A percentile compares a stretch with the other conserved stretches of the same genome.
Conservation (phyloP, 2,329 filamentous ascomycete species). For the Aureobasidium subglaciale region DNA sequence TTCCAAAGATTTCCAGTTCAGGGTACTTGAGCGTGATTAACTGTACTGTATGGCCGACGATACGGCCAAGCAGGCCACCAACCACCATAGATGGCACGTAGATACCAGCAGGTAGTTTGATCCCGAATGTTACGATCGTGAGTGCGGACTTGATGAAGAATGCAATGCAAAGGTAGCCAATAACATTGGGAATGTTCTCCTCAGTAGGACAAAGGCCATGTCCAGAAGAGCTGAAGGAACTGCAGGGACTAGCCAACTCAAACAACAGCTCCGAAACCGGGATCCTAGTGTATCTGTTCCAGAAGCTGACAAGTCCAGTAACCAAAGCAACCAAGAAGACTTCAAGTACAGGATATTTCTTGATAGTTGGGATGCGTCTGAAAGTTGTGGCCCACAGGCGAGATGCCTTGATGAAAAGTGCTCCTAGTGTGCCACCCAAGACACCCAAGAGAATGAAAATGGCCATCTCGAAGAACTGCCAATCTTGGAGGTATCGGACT, state of each 20-base stretch:
- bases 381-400: conserved; percentile 85
- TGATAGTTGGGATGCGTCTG: conserved; percentile 71
- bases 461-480: conserved; percentile 85
- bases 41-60: conserved; percentile 80
- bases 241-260: conserved; percentile 83
- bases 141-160: conserved; percentile 86
- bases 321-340: conserved; percentile 79
- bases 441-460: conserved; percentile 82
- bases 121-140: conserved; percentile 87
- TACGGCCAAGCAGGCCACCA: conserved; percentile 81
- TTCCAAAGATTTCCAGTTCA: conserved; percentile 63
- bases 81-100: conserved; percentile 99
- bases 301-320: conserved; percentile 81
- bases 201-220: conserved; percentile 71
- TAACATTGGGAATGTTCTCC: conserved; percentile 71
- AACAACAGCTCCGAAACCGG: conserved; percentile 86
- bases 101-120: conserved; percentile 93
- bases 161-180: conserved; percentile 64
- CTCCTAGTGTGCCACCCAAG: conserved; percentile 75
- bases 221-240: conserved; percentile 57
- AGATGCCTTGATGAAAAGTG: conserved; percentile 94
- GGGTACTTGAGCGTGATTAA: conserved; percentile 70
- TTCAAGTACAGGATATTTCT: conserved; percentile 75
- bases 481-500: conserved; percentile 82
- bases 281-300: conserved; percentile 84